These are phyloP conservation scores for Raphanus hybrid DNA, from an alignment of 441 rosid species.

Conservation along the genomic window DNA sequence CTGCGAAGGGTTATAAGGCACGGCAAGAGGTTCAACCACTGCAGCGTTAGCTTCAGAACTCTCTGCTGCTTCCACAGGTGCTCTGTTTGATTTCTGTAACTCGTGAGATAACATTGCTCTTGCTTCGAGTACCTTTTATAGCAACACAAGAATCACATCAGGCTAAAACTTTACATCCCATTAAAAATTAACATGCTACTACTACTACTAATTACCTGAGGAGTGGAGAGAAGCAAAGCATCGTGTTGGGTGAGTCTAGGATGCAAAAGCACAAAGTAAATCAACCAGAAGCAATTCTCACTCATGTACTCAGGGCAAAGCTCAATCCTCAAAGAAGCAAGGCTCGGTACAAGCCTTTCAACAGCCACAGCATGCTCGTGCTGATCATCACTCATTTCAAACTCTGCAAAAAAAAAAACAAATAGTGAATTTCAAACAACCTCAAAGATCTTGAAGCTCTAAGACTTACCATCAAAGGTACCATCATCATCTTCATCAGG, in stretches of 20 bases:
- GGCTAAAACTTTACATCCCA: not conserved
- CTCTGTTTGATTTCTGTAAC: slow-evolving; percentile 42
- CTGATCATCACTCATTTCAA: slow-evolving; percentile 83
- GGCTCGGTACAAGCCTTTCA: slow-evolving; percentile 72
- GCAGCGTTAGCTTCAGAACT: slow-evolving; percentile 39
- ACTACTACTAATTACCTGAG: slow-evolving; percentile 56
- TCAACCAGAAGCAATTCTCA: slow-evolving; percentile 89
- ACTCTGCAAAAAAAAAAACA: slow-evolving; percentile 47
- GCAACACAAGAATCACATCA: not conserved
- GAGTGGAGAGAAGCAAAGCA: slow-evolving; percentile 71
- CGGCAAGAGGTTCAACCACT: slow-evolving; percentile 46
- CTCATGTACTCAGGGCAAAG: slow-evolving; percentile 85
- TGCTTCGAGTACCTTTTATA: slow-evolving; percentile 69
- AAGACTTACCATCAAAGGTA: slow-evolving; percentile 60
- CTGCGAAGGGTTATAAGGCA: slow-evolving; percentile 46
- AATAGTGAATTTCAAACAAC: not conserved
- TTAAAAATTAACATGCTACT: not conserved
- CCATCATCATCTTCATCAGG: slow-evolving; percentile 50
- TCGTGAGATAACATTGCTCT: slow-evolving; percentile 67
- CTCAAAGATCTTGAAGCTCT: not conserved
- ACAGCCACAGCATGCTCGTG: slow-evolving; percentile 89
- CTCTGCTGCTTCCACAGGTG: slow-evolving; percentile 40
- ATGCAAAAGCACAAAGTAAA: slow-evolving; percentile 85
- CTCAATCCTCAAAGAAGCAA: slow-evolving; percentile 80
- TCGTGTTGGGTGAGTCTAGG: slow-evolving; percentile 70